phyloP scores from a whole-genome alignment of 345 rosid species.

The Lepidium africanum region DNA sequence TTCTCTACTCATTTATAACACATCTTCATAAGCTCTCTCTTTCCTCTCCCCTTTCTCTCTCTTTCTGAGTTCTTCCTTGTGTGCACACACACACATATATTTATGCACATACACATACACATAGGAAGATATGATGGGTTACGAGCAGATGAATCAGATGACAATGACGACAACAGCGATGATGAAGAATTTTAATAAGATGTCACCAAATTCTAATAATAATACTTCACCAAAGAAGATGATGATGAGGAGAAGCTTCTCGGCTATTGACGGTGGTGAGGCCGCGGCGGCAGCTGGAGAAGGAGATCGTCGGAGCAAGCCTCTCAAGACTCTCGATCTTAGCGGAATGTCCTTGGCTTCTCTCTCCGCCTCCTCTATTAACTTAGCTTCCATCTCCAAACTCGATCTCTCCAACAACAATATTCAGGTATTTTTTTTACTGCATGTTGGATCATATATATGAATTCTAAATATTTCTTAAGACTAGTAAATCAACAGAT shows the following conservation, averaged over 20 bases:
- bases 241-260: not conserved
- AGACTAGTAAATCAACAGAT: not conserved
- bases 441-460: not conserved
- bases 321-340: slow-evolving; percentile 50
- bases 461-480: not conserved
- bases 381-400: slow-evolving; percentile 51
- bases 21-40: not conserved
- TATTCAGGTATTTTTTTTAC: slow-evolving; percentile 47
- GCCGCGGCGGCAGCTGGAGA: slow-evolving; percentile 10
- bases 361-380: slow-evolving; percentile 50
- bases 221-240: slow-evolving; percentile 13
- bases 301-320: slow-evolving; percentile 6
- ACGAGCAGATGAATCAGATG: slow-evolving; percentile 33
- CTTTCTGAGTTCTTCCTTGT: not conserved
- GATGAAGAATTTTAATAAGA: slow-evolving; percentile 17
- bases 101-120: slow-evolving; percentile 16
- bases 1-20: slow-evolving; percentile 7
- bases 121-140: slow-evolving; percentile 27
- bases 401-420: slow-evolving; percentile 82
- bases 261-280: slow-evolving; percentile 15
- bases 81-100: not conserved
- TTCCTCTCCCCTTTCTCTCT: not conserved
- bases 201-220: not conserved
- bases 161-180: slow-evolving; percentile 20
- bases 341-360: slow-evolving; percentile 61